Base-by-base conservation (phyloP, 1,139 yeast genomes). In the Zygoascus sp. region DNA sequence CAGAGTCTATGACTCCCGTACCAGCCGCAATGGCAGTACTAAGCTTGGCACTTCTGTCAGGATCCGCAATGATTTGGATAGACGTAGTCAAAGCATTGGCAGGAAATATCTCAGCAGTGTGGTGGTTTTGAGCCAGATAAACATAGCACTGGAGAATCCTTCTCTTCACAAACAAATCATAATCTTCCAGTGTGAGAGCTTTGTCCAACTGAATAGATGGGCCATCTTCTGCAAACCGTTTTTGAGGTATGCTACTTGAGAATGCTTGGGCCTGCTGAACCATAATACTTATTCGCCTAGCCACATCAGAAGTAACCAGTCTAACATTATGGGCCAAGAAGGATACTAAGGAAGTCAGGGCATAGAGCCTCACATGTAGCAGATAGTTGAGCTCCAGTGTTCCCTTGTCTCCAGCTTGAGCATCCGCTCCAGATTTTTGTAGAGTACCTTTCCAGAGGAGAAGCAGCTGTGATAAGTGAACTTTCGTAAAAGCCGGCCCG, bases 371-470 rank as follows among this genome's bases (percentile, higher is more conserved):
- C 5, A 65, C 66, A 45, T 65, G 66, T 25, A 66, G 52, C 25
- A 66, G 55, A 47, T 66, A 68, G 36, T 58, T 61, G 5, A 67
- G 53, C 41, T 67, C 68, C 17, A 58, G 40, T 3, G 59, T 47
- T 35, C 64, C 63, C 44, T 58, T 58, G 16, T 59, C 64, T 8
- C 54, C 50, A 5, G 52, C 54, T n/a, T 57, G 51, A 30, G 64
- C 69, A 44, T 65, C 63, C 5, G 56, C 45, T n/a, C 57, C 49
- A 1, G 68, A 65, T 34, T 59, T 66, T 2, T 89, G 83, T 46
- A 89, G 68, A n/a, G 88, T 73, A 50, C 81, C 79, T 58, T 86
- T 86, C 96, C 96, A 89, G 53, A 88, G 77, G 5, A 80, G 75
- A 42, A 88, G 69, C 48, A 87, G 74, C 59, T 87, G 96, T 0